Conservation (phyloP, 805 yeast species). For the Kuraishia capsulata region DNA sequence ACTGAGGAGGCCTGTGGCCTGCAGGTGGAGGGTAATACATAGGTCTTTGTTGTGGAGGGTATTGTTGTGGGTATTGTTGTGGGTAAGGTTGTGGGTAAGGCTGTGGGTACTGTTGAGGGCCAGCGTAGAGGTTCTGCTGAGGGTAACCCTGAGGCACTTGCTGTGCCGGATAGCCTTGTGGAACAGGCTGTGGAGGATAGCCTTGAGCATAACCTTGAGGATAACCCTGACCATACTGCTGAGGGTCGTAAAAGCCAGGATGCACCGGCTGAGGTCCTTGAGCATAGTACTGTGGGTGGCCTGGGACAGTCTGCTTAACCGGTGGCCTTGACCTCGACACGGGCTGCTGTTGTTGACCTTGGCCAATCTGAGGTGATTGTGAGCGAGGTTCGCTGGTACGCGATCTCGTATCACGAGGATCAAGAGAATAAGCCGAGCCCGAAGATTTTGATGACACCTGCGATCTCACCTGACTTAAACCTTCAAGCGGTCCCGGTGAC, state of each 20-base stretch:
- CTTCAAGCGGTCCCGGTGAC: no score
- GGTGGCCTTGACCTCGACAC: no score
- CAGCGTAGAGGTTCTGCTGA: constrained; percentile 11
- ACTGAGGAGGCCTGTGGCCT: background rate
- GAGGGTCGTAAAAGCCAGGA: no score
- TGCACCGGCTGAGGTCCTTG: background rate
- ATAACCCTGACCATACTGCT: background rate
- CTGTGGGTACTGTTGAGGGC: background rate
- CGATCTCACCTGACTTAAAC: no score
- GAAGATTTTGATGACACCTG: no score
- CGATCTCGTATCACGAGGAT: no score
- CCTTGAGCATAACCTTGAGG: constrained; percentile 6
- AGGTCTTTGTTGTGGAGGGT: background rate
- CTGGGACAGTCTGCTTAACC: no score
- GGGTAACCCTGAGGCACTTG: constrained; percentile 20
- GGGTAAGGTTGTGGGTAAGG: background rate
- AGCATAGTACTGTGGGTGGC: no score
- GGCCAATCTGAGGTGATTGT: no score
- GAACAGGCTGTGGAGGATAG: constrained; percentile 14
- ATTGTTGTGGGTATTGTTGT: background rate
- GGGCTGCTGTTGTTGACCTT: no score
- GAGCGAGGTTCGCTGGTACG: no score
- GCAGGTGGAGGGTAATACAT: background rate
- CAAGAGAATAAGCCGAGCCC: no score
- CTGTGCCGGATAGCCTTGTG: constrained; percentile 5